Evolutionary conservation across 768 basidiomycete genomes (phyloP).

Genomic region (Fomitopsis serialis): DNA sequence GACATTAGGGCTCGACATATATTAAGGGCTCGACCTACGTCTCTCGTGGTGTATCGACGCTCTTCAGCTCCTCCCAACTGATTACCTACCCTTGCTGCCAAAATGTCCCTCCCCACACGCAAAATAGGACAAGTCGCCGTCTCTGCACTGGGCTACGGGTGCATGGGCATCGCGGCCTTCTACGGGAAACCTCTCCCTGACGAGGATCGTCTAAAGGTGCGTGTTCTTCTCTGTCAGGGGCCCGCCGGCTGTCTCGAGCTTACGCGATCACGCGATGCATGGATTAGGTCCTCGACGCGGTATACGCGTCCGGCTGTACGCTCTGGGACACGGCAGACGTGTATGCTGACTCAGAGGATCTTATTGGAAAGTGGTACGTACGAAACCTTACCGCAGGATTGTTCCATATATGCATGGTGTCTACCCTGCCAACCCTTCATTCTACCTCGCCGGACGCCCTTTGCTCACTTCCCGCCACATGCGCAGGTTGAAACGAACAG

Average conservation of each 20-base stretch:
- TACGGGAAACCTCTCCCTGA: constrained; percentile 45
- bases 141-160: constrained; percentile 54
- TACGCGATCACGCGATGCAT: too few species aligned
- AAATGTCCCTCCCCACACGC: constrained; percentile 26
- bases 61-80: too few species aligned
- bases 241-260: neutral
- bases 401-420: too few species aligned
- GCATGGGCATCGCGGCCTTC: constrained; percentile 49
- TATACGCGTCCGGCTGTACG: constrained; percentile 35
- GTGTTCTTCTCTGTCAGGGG: neutral
- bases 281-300: constrained; percentile 36
- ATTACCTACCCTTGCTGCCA: too few species aligned
- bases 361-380: constrained; percentile 39
- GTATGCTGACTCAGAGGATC: constrained; percentile 38
- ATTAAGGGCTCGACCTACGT: too few species aligned
- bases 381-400: constrained; percentile 2
- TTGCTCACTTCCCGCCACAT: too few species aligned
- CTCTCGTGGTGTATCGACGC: too few species aligned
- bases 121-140: constrained; percentile 41
- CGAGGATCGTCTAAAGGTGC: constrained; percentile 58
- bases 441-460: too few species aligned
- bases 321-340: constrained; percentile 44
- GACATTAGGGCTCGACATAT: too few species aligned
- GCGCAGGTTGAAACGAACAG: too few species aligned
- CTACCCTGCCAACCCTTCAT: too few species aligned